Percentiles rank a stretch among this genome's conserved stretches.
Evolutionary conservation across 768 basidiomycete genomes (phyloP).

Genomic region (Leccinum boreale): DNA sequence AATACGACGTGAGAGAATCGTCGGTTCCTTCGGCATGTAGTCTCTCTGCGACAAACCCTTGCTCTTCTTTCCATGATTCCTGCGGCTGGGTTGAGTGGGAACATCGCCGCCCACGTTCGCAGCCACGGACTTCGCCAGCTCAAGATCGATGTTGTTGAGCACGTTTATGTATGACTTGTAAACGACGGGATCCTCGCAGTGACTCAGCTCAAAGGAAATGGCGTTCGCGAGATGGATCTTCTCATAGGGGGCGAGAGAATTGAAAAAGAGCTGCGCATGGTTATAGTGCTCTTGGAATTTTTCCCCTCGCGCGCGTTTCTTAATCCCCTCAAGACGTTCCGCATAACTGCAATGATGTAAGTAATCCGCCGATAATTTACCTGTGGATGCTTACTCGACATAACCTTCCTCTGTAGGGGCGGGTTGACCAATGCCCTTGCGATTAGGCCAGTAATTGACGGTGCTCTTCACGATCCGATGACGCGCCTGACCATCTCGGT

Average conservation of each 20-base stretch:
- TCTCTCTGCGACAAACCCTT: conserved; percentile 57
- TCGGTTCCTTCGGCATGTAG: conserved; percentile 52
- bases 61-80: conserved; percentile 57
- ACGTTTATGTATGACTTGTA: conserved; percentile 64
- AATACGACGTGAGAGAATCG: conserved; percentile 64
- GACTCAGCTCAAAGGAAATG: conserved; percentile 79
- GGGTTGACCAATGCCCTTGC: conserved; percentile 49
- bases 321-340: conserved; percentile 51
- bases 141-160: conserved; percentile 70
- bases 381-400: conserved; percentile 40
- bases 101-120: conserved; percentile 56
- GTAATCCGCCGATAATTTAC: not conserved
- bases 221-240: conserved; percentile 68
- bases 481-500: conserved; percentile 60
- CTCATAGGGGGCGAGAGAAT: conserved; percentile 70
- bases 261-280: conserved; percentile 81
- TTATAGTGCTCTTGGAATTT: conserved; percentile 77
- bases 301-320: conserved; percentile 57
- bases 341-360: conserved; percentile 37
- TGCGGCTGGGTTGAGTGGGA: conserved; percentile 47
- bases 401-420: conserved; percentile 49
- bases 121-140: conserved; percentile 70
- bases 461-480: conserved; percentile 54
- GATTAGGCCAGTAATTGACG: conserved; percentile 85
- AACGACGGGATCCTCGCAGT: conserved; percentile 74